Percentiles rank a stretch among this genome's conserved stretches.
phyloP scores from a whole-genome alignment of 2,329 filamentous ascomycete genomes.

The Colletotrichum sp. region DNA sequence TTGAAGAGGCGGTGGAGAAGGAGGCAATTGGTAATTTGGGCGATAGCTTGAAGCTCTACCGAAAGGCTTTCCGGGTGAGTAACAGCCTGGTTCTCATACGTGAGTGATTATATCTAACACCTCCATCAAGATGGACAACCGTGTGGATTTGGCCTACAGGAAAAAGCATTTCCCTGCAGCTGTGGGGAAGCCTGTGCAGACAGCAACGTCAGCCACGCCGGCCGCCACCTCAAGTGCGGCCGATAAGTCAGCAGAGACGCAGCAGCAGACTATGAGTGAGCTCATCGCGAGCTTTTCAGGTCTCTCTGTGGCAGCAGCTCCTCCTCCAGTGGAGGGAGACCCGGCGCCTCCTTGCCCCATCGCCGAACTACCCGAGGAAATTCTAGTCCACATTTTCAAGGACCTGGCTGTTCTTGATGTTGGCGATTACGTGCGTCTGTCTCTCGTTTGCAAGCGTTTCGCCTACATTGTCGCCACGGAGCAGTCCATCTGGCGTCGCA shows the following conservation, averaged over 20 bases:
- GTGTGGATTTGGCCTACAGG: conserved; percentile 85
- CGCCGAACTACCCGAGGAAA: conserved; percentile 78
- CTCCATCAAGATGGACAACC: conserved; percentile 72
- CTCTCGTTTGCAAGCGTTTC: conserved; percentile 84
- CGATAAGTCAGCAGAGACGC: conserved; percentile 23
- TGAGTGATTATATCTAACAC: background rate
- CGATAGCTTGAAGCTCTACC: conserved; percentile 86
- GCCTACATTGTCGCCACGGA: conserved; percentile 86
- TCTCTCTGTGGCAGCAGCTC: conserved; percentile 70
- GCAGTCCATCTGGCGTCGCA: conserved; percentile 82
- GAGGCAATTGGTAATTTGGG: conserved; percentile 85
- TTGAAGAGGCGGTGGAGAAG: conserved; percentile 88
- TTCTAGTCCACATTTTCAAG: conserved; percentile 78
- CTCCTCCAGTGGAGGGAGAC: conserved; percentile 73
- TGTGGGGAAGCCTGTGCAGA: conserved; percentile 48
- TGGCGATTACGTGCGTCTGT: conserved; percentile 74
- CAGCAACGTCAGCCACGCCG: conserved; percentile 7
- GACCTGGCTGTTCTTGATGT: conserved; percentile 78
- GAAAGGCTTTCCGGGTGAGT: conserved; percentile 83
- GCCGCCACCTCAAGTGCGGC: conserved; percentile 28
- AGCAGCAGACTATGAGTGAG: conserved; percentile 62
- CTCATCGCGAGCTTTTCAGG: conserved; percentile 78
- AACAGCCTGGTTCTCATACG: background rate
- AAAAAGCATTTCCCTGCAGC: conserved; percentile 86
- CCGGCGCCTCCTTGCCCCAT: conserved; percentile 82